Evolutionary conservation across 2,329 filamentous ascomycete genomes (phyloP).

Genomic region (Pseudonectria buxi): DNA sequence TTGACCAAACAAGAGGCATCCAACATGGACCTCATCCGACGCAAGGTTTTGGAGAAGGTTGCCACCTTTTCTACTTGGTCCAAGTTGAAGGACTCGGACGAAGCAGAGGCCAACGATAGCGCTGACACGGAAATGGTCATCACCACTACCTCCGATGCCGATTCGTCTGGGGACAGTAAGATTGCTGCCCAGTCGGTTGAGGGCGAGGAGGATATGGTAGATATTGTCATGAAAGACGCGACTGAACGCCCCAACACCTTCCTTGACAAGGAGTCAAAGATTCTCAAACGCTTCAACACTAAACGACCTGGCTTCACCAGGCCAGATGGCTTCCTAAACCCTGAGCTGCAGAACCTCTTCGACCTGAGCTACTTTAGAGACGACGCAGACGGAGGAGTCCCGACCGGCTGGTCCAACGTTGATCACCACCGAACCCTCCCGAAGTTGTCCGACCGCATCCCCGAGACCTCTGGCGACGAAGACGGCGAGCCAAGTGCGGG

Average conservation of each 20-base stretch:
- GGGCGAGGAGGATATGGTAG: slow-evolving; percentile 84
- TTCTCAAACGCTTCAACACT: slow-evolving; percentile 42
- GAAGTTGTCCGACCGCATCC: slow-evolving; percentile 40
- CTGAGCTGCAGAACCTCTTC: slow-evolving; percentile 65
- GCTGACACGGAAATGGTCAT: slow-evolving; percentile 64
- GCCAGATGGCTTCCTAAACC: slow-evolving; percentile 51
- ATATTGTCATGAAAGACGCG: slow-evolving; percentile 75
- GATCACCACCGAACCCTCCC: slow-evolving; percentile 54
- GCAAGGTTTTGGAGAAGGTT: slow-evolving; percentile 72
- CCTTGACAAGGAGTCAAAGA: slow-evolving; percentile 17
- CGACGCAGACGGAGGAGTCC: slow-evolving; percentile 49
- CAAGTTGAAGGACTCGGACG: slow-evolving; percentile 49
- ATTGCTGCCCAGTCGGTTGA: slow-evolving; percentile 73
- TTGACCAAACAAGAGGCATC: slow-evolving; percentile 65
- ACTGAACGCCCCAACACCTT: slow-evolving; percentile 24
- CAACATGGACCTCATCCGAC: slow-evolving; percentile 63
- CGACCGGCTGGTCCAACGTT: slow-evolving; percentile 61
- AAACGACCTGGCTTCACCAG: slow-evolving; percentile 47
- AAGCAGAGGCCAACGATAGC: slow-evolving; percentile 41
- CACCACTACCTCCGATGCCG: slow-evolving; percentile 55
- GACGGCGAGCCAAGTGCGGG: slow-evolving; percentile 45
- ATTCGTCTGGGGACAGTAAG: slow-evolving; percentile 62
- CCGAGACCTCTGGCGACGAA: slow-evolving; percentile 34
- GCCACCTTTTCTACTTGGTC: slow-evolving; percentile 68
- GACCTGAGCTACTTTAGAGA: slow-evolving; percentile 62